These are phyloP conservation scores for Anethum foeniculum DNA, from an alignment of 140 eudicot species.

Conservation along the genomic window DNA sequence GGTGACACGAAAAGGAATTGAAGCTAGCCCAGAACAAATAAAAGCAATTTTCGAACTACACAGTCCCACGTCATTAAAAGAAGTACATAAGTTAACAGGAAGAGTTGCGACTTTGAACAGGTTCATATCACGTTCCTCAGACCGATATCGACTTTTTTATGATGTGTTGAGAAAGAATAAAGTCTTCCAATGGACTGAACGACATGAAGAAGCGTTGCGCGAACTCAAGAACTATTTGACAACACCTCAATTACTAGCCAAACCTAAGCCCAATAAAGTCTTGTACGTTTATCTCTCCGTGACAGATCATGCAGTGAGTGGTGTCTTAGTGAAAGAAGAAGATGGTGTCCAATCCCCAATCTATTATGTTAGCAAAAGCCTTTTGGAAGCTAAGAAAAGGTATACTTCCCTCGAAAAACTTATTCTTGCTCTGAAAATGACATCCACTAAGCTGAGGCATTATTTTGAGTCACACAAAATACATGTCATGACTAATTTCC, in stretches of 20 bases:
- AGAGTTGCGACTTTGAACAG: not conserved
- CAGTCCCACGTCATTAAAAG: not conserved
- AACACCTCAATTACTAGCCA: too few species aligned
- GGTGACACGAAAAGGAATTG: not conserved
- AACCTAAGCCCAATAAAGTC: too few species aligned
- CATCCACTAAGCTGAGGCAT: not conserved
- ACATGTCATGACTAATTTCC: not conserved
- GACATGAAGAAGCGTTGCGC: too few species aligned
- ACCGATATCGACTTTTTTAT: too few species aligned
- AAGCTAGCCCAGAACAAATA: not conserved
- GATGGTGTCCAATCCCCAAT: not conserved
- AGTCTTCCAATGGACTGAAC: not conserved
- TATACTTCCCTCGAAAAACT: not conserved
- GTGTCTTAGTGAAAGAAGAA: not conserved
- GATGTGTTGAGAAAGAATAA: not conserved
- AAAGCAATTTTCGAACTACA: not conserved
- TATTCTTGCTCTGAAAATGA: not conserved
- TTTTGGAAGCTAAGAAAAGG: not conserved
- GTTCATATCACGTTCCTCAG: not conserved
- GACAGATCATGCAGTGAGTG: not conserved
- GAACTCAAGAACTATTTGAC: too few species aligned
- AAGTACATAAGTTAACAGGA: not conserved
- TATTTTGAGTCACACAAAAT: not conserved
- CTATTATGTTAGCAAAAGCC: not conserved
- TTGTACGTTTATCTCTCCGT: not conserved